Percentiles rank a stretch among this genome's conserved stretches.
Evolutionary conservation across 1,139 yeast genomes (phyloP).

Genomic region (Suhomyces ambrosiae): DNA sequence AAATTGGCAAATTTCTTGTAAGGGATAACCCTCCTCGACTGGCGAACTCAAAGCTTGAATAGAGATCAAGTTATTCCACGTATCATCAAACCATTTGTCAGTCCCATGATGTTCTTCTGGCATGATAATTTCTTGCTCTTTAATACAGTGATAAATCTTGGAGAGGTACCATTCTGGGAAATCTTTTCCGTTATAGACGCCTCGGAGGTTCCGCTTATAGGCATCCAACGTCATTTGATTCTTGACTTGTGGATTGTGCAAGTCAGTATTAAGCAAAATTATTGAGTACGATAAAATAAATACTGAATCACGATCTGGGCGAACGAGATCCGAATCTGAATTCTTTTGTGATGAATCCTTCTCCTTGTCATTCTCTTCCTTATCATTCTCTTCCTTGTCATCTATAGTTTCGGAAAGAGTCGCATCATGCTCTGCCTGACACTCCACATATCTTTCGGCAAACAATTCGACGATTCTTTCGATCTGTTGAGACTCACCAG

Average conservation of each 20-base stretch:
- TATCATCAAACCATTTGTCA: slow-evolving; percentile 87
- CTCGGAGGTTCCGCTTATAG: slow-evolving; percentile 77
- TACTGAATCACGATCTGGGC: slow-evolving; percentile 73
- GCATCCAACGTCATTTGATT: slow-evolving; percentile 87
- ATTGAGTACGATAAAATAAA: slow-evolving; percentile 74
- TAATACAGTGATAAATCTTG: slow-evolving; percentile 77
- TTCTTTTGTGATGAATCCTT: not conserved
- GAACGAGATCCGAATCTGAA: slow-evolving; percentile 41
- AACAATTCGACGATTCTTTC: slow-evolving; percentile 88
- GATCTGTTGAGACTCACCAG: slow-evolving; percentile 97
- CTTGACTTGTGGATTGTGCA: slow-evolving; percentile 77
- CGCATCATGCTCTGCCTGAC: slow-evolving; percentile 40
- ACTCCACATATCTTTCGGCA: slow-evolving; percentile 73
- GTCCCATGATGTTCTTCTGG: slow-evolving; percentile 95
- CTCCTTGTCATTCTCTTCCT: not conserved
- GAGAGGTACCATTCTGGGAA: slow-evolving; percentile 86
- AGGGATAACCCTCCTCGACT: slow-evolving; percentile 22
- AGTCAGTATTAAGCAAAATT: slow-evolving; percentile 76
- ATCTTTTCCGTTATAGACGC: slow-evolving; percentile 74
- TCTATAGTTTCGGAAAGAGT: slow-evolving; percentile 17
- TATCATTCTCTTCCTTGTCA: no score
- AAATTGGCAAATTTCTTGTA: slow-evolving; percentile 44
- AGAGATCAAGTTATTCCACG: slow-evolving; percentile 84
- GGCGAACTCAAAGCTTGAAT: slow-evolving; percentile 33
- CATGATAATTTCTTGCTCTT: slow-evolving; percentile 89